Percentiles rank a stretch among this genome's conserved stretches.
Conservation (phyloP, 2,329 filamentous ascomycete species). For the Emmonsiellopsis sp. region DNA sequence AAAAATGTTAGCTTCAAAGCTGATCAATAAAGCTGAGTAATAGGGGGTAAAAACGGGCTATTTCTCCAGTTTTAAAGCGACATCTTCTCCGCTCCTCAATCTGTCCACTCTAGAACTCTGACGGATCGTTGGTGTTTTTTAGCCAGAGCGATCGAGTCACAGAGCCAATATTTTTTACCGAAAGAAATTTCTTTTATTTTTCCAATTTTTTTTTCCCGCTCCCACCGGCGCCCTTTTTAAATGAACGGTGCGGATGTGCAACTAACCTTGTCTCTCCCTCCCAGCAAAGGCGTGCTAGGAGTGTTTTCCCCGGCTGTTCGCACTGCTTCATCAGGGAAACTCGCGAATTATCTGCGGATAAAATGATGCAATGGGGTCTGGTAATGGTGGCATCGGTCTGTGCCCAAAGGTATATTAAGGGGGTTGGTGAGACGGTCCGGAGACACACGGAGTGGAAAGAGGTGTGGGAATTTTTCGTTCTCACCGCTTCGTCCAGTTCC, state of each 20-base stretch:
- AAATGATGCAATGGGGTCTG: slow-evolving; percentile 11
- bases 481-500: slow-evolving; percentile 2
- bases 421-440: not conserved
- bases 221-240: not conserved
- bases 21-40: not conserved
- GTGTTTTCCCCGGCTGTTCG: slow-evolving; percentile 1
- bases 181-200: no score
- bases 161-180: not conserved
- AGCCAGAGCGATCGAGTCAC: not conserved
- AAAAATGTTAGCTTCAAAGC: not conserved
- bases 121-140: not conserved
- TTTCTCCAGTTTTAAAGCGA: not conserved
- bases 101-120: not conserved
- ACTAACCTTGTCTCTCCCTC: slow-evolving; percentile 2
- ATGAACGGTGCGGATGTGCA: no score
- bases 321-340: not conserved
- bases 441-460: not conserved
- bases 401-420: not conserved
- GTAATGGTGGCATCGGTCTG: slow-evolving; percentile 7
- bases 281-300: slow-evolving; percentile 11
- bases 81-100: not conserved
- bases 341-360: slow-evolving; percentile 6
- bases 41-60: not conserved
- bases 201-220: not conserved
- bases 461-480: not conserved